Evolutionary conservation across 2,329 filamentous ascomycete species (phyloP).

Genomic region (Bertia moriformis): DNA sequence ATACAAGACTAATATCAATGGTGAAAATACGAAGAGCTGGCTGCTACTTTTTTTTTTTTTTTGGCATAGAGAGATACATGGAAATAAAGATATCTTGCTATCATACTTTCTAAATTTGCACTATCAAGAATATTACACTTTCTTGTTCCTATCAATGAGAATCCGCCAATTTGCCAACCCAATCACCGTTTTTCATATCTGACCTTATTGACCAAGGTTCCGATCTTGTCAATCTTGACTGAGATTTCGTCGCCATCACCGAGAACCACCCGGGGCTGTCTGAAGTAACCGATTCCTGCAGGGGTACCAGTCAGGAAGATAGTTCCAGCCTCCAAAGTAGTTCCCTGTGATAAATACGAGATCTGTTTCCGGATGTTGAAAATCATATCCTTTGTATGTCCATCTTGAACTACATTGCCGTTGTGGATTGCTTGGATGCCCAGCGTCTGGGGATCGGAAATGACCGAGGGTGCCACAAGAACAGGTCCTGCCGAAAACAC

Average conservation of each 20-base stretch:
- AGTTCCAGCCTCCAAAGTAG: constrained; percentile 21
- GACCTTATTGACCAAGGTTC: constrained; percentile 14
- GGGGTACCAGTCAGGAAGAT: constrained; percentile 20
- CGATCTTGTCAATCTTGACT: constrained; percentile 13
- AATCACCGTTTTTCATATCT: constrained; percentile 8
- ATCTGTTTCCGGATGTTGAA: not conserved
- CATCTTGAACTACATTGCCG: not conserved
- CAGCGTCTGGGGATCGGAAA: constrained; percentile 21
- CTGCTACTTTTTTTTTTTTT: no score
- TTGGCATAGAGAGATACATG: no score
- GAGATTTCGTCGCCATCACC: constrained; percentile 13
- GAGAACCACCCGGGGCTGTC: constrained; percentile 10
- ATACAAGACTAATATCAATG: no score
- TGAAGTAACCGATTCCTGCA: constrained; percentile 13
- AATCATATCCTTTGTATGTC: not conserved
- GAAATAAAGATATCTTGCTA: no score
- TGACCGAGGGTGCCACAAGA: constrained; percentile 12
- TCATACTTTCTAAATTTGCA: no score
- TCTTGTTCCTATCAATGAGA: no score
- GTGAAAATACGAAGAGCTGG: no score
- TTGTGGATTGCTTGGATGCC: constrained; percentile 19
- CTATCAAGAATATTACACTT: no score
- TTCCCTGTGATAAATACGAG: constrained; percentile 8
- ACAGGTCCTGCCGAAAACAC: constrained; percentile 7
- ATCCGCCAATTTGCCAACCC: no score